Percentiles rank a stretch among this genome's conserved stretches.
These are phyloP conservation scores for Phialophora chinensis DNA, from an alignment of 2,329 filamentous ascomycete genomes.

Conservation along the genomic window DNA sequence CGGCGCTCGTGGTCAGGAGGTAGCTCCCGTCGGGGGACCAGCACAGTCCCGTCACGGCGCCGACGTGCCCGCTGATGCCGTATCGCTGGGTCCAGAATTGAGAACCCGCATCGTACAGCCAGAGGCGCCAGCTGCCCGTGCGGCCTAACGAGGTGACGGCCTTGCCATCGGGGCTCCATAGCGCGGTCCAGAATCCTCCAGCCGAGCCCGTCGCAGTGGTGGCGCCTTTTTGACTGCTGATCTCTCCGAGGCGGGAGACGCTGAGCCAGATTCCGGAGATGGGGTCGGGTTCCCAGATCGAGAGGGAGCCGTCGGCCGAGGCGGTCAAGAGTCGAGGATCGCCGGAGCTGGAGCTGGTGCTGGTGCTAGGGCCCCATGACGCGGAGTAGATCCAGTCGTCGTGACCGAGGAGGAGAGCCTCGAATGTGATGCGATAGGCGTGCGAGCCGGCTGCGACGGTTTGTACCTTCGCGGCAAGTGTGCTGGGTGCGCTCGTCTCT, in stretches of 20 bases:
- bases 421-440: slow-evolving; percentile 85
- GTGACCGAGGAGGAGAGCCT: slow-evolving; percentile 89
- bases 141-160: slow-evolving; percentile 76
- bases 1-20: slow-evolving; percentile 83
- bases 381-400: slow-evolving; percentile 98
- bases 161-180: slow-evolving; percentile 82
- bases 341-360: slow-evolving; percentile 44
- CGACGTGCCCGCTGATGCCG: slow-evolving; percentile 82
- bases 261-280: slow-evolving; percentile 91
- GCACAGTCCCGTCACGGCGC: slow-evolving; percentile 77
- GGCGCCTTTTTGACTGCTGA: slow-evolving; percentile 91
- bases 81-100: slow-evolving; percentile 78
- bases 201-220: slow-evolving; percentile 95
- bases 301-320: slow-evolving; percentile 92
- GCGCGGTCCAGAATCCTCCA: slow-evolving; percentile 93
- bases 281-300: slow-evolving; percentile 87
- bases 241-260: slow-evolving; percentile 83
- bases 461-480: slow-evolving; percentile 88
- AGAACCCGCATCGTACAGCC: slow-evolving; percentile 67
- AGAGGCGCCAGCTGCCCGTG: slow-evolving; percentile 91
- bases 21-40: slow-evolving; percentile 86
- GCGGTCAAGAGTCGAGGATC: slow-evolving; percentile 77
- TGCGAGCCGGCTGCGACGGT: slow-evolving; percentile 66
- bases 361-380: slow-evolving; percentile 67
- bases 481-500: slow-evolving; percentile 45